Evolutionary conservation across 768 basidiomycete species (phyloP).

Genomic region (Megacollybia marginata): DNA sequence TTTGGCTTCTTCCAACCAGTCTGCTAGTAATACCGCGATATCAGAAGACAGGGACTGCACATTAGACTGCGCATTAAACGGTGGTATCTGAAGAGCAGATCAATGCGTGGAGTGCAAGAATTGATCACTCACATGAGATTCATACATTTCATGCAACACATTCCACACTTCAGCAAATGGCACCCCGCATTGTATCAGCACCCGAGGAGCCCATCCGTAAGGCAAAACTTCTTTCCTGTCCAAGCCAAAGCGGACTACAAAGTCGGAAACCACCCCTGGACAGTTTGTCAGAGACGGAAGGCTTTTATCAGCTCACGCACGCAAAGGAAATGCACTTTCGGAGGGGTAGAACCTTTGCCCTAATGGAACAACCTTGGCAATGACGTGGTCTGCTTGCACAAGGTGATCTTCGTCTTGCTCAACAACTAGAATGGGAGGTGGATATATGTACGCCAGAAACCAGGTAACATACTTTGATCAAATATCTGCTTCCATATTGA

Average conservation of each 20-base stretch:
- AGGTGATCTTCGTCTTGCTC: conserved; percentile 49
- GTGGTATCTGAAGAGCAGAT: conserved; percentile 50
- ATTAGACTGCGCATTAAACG: conserved; percentile 75
- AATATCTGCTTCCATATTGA: conserved; percentile 89
- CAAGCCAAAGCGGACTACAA: conserved; percentile 70
- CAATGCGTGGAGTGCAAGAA: conserved; percentile 1
- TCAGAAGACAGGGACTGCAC: conserved; percentile 77
- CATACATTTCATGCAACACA: conserved; percentile 78
- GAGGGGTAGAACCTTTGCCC: conserved; percentile 89
- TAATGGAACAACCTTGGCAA: conserved; percentile 58
- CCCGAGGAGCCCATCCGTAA: conserved; percentile 76
- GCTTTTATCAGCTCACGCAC: conserved; percentile 36
- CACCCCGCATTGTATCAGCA: conserved; percentile 76
- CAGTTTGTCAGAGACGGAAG: background rate
- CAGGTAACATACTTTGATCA: conserved; percentile 52
- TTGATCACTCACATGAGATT: conserved; percentile 62
- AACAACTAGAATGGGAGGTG: conserved; percentile 31
- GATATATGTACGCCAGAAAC: background rate
- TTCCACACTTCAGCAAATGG: conserved; percentile 81
- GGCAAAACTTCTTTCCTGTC: conserved; percentile 50
- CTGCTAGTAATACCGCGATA: conserved; percentile 70
- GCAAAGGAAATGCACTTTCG: conserved; percentile 81
- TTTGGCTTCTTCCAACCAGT: conserved; percentile 76
- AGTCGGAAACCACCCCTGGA: conserved; percentile 66
- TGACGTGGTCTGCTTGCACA: conserved; percentile 53